phyloP scores from a whole-genome alignment of 2,329 filamentous ascomycete species.

The Xylaria sp. region DNA sequence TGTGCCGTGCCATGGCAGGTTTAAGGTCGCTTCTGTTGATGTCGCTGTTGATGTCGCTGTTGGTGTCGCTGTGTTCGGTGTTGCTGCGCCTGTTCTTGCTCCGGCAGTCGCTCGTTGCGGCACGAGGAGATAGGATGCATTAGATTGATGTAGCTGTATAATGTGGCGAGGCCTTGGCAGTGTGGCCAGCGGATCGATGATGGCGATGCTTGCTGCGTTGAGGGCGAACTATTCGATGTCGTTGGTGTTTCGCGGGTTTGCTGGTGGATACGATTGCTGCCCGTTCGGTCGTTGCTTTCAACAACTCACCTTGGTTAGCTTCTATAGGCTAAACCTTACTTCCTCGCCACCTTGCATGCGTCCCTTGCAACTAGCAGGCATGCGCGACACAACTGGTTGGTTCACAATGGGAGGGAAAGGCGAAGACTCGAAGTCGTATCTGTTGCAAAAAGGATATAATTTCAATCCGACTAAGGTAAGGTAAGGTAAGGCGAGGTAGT shows the following conservation, averaged over 20 bases:
- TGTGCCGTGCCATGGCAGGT: constrained; percentile 25
- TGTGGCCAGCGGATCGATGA: not conserved
- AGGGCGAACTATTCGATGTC: too few relatives aligned
- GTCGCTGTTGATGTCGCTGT: not conserved
- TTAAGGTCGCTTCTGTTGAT: not conserved
- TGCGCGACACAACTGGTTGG: not conserved
- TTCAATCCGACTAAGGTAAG: too few relatives aligned
- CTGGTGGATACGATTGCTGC: not conserved
- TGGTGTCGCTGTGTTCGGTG: too few relatives aligned
- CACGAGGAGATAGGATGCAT: not conserved
- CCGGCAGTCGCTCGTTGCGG: not conserved
- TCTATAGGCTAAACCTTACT: not conserved
- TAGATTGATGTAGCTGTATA: not conserved
- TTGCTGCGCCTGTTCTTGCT: not conserved
- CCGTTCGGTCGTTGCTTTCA: not conserved
- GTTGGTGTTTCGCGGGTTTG: not conserved
- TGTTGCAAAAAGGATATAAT: too few relatives aligned
- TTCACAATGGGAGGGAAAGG: not conserved
- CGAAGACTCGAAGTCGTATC: not conserved
- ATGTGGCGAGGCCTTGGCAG: not conserved
- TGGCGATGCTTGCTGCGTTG: not conserved
- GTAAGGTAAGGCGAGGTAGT: too few relatives aligned
- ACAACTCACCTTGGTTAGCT: too few relatives aligned
- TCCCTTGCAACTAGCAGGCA: not conserved
- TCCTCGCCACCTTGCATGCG: not conserved